Evolutionary conservation across 306 rosid genomes (phyloP).

Genomic region (Datisca glomerata): DNA sequence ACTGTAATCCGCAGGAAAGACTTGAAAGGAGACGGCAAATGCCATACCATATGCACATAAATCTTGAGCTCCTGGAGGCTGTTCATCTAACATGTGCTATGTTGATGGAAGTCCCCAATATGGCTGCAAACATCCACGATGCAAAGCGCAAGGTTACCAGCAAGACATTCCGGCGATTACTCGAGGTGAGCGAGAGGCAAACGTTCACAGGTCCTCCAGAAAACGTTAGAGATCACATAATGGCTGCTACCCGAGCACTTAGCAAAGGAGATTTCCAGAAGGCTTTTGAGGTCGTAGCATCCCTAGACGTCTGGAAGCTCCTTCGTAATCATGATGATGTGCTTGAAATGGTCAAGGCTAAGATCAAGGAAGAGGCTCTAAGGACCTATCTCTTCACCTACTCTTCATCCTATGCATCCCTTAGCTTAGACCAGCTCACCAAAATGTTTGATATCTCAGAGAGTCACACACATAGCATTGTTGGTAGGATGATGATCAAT

Average conservation of each 20-base stretch:
- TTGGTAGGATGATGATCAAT: slow-evolving; percentile 81
- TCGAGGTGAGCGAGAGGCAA: slow-evolving; percentile 74
- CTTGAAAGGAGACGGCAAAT: slow-evolving; percentile 93
- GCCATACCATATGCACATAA: slow-evolving; percentile 99
- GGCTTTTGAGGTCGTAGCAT: slow-evolving; percentile 51
- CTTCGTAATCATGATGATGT: slow-evolving; percentile 43
- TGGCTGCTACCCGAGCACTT: slow-evolving; percentile 87
- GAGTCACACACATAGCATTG: not conserved
- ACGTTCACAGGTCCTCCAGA: slow-evolving; percentile 93
- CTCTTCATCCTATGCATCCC: slow-evolving; percentile 65
- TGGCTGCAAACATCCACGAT: slow-evolving; percentile 78
- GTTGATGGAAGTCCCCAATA: slow-evolving; percentile 94
- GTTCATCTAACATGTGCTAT: slow-evolving; percentile 91
- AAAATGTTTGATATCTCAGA: too few relatives aligned
- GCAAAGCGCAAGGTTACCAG: slow-evolving; percentile 68
- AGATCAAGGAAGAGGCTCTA: slow-evolving; percentile 86
- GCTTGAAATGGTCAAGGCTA: slow-evolving; percentile 66
- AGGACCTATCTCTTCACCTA: slow-evolving; percentile 87
- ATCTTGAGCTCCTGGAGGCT: slow-evolving; percentile 85
- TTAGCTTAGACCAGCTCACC: slow-evolving; percentile 53
- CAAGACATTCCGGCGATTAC: slow-evolving; percentile 66
- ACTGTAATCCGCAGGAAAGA: slow-evolving; percentile 54
- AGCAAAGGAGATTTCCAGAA: slow-evolving; percentile 62
- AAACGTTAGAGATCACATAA: slow-evolving; percentile 82
- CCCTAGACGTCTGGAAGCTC: slow-evolving; percentile 89